Conservation (phyloP, 129 eudicot genomes). For the Erigeron canadensis region DNA sequence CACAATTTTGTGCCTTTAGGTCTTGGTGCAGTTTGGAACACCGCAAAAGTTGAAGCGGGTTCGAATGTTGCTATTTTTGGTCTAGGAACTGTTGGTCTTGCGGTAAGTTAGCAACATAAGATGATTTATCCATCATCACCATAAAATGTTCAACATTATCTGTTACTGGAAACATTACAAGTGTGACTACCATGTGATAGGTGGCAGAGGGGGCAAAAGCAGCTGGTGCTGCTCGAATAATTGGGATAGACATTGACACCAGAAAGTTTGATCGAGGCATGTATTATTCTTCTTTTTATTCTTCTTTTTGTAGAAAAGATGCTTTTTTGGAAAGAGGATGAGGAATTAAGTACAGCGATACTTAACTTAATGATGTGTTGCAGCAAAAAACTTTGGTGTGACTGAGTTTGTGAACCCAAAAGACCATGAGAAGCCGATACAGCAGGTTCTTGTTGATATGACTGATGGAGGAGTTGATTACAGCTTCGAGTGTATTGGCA, state of each 20-base stretch:
- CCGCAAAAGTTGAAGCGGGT: constrained; percentile 86
- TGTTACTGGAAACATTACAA: neutral
- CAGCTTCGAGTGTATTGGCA: constrained; percentile 98
- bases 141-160: neutral
- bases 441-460: constrained; percentile 85
- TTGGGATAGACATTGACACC: constrained; percentile 89
- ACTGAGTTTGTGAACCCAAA: constrained; percentile 96
- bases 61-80: constrained; percentile 89
- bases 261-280: constrained; percentile 81
- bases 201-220: constrained; percentile 99
- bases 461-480: constrained; percentile 99
- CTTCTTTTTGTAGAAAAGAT: neutral
- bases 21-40: constrained; percentile 96
- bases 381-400: constrained; percentile 96
- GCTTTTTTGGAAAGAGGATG: neutral
- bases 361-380: constrained; percentile 17
- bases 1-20: constrained; percentile 32
- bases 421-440: constrained; percentile 92
- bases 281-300: neutral
- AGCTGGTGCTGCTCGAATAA: constrained; percentile 93
- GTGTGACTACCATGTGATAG: constrained; percentile 37
- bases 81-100: constrained; percentile 92
- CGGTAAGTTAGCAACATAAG: constrained; percentile 49
- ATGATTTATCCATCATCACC: constrained; percentile 9
- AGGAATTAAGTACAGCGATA: neutral